Percentiles rank a stretch among this genome's conserved stretches.
Conservation (phyloP, 2,329 filamentous ascomycete genomes). For the Ascocoryne sarcoides region DNA sequence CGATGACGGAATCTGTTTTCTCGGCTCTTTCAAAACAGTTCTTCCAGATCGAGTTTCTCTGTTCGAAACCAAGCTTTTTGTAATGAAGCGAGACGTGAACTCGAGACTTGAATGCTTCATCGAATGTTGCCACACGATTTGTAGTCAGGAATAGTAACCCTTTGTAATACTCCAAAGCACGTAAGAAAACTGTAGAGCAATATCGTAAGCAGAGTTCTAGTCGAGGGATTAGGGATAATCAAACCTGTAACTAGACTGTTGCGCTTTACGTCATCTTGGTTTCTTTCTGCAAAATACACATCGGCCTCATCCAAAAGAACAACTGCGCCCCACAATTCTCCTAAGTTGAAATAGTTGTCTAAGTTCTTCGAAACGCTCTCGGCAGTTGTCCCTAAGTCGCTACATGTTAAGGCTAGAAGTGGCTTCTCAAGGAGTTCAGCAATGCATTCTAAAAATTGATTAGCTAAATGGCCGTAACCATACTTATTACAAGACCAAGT, state of each 20-base stretch:
- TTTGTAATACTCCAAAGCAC: slow-evolving; percentile 32
- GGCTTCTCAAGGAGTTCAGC: not conserved
- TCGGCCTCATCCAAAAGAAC: not conserved
- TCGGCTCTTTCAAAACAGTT: not conserved
- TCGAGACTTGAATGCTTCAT: slow-evolving; percentile 30
- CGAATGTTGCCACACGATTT: slow-evolving; percentile 30
- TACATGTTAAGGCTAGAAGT: not conserved
- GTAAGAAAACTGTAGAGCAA: slow-evolving; percentile 28
- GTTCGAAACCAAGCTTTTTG: not conserved
- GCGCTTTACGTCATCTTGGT: not conserved
- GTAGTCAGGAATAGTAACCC: slow-evolving; percentile 35
- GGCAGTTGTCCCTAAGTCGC: not conserved
- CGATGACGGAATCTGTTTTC: too few species aligned
- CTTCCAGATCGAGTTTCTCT: not conserved
- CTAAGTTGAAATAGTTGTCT: not conserved
- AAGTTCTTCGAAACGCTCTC: not conserved
- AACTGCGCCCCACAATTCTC: not conserved
- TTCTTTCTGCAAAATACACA: not conserved
- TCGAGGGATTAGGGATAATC: not conserved
- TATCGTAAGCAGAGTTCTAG: not conserved
- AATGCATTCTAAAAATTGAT: not conserved
- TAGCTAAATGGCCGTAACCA: not conserved
- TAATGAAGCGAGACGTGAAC: slow-evolving; percentile 28
- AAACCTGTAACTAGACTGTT: not conserved
- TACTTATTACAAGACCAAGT: not conserved